A percentile compares a stretch with the other conserved stretches of the same genome.
These are phyloP conservation scores for Microascus cirrosus DNA, from an alignment of 2,329 filamentous ascomycete genomes.

Conservation along the genomic window DNA sequence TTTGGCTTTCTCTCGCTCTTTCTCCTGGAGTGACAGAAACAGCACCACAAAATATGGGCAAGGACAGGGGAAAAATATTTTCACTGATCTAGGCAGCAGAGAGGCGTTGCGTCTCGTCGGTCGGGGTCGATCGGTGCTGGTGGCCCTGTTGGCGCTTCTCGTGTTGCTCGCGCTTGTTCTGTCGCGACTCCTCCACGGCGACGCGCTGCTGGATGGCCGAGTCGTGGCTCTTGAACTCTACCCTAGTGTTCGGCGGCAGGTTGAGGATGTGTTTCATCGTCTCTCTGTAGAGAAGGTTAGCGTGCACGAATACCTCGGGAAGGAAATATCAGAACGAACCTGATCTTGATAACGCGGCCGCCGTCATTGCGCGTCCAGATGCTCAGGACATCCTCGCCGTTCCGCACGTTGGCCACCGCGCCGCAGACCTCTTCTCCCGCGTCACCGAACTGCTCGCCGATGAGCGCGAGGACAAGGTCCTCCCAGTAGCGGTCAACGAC, in stretches of 20 bases:
- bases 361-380: slow-evolving; percentile 95
- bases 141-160: slow-evolving; percentile 17
- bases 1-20: background rate
- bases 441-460: slow-evolving; percentile 90
- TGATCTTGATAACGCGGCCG: slow-evolving; percentile 88
- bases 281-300: slow-evolving; percentile 45
- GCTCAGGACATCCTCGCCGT: slow-evolving; percentile 92
- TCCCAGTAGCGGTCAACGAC: slow-evolving; percentile 97
- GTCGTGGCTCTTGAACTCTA: slow-evolving; percentile 94
- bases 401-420: slow-evolving; percentile 85
- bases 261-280: slow-evolving; percentile 84
- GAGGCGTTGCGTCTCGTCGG: slow-evolving; percentile 6
- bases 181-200: slow-evolving; percentile 81
- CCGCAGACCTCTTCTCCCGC: slow-evolving; percentile 91
- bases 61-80: background rate
- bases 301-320: background rate
- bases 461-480: slow-evolving; percentile 77
- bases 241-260: slow-evolving; percentile 78
- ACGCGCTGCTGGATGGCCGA: slow-evolving; percentile 88
- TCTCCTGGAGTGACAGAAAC: background rate
- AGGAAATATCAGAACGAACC: slow-evolving; percentile 41
- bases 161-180: slow-evolving; percentile 56
- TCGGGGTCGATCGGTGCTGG: slow-evolving; percentile 5
- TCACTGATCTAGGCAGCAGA: background rate
- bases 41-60: background rate